Evolutionary conservation across 345 rosid species (phyloP).

Genomic region (Clausena lansium): DNA sequence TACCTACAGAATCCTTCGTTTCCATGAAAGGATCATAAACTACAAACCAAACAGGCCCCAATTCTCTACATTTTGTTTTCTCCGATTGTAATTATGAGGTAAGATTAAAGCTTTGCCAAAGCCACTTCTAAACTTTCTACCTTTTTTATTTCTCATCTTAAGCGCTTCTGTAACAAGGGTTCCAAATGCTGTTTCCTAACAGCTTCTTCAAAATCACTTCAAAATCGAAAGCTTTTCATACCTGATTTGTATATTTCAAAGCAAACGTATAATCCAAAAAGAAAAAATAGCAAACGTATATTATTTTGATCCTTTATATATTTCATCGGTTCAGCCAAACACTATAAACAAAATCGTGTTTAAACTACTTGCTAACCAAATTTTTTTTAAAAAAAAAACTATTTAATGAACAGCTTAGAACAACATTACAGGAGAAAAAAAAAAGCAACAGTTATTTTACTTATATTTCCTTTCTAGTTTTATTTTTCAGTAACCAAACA

Average conservation of each 20-base stretch:
- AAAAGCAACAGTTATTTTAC: neutral
- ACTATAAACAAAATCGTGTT: neutral
- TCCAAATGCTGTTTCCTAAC: neutral
- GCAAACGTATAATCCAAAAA: no score
- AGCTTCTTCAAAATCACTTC: neutral
- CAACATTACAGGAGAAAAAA: neutral
- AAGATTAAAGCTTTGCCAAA: no score
- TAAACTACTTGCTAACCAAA: neutral
- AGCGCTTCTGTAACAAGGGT: neutral
- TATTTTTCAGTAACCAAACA: slow-evolving; percentile 2
- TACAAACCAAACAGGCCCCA: neutral
- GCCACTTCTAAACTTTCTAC: no score
- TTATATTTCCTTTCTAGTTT: neutral
- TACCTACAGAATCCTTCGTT: neutral
- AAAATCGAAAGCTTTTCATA: no score
- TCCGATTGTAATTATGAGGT: neutral
- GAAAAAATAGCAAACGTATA: neutral
- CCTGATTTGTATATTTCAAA: no score
- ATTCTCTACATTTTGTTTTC: neutral
- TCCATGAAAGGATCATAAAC: neutral
- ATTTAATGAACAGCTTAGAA: neutral
- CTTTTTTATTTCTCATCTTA: neutral
- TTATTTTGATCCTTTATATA: neutral
- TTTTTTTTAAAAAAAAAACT: neutral
- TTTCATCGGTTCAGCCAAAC: neutral